Base-by-base conservation (phyloP, 352 stramenopile species). In the Elongisporangium anandrum region DNA sequence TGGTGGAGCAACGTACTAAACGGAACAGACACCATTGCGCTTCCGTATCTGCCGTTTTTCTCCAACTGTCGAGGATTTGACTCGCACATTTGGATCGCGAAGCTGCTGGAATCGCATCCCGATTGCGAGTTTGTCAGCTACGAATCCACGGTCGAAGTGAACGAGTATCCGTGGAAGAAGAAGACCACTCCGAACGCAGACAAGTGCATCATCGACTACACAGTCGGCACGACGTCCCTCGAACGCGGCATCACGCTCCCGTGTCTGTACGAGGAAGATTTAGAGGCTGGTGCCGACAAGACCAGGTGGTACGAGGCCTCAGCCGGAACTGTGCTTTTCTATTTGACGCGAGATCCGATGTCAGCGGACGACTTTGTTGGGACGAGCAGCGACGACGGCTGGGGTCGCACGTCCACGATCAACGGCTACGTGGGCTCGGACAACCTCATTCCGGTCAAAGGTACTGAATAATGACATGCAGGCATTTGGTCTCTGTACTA, bases 1-100 rank as follows among this genome's bases (percentile, higher is more conserved):
- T 94, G 84, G 84, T 97, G 91, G 91, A 68, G 68, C 19, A 71
- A 88, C 13, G 77, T 96, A 34, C 63, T 92, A 0, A 69, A 73
- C 15, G 82, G 68, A 0, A 60, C 69, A 3, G 66, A 77, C 2
- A 96, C 92, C 52, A 64, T 98, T n/a, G 84, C 77, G 6, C 71
- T 99, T 20, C 90, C 96, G 2, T 99, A 99, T 63, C 70, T 99
- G 48, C 97, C 96, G 0, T 99, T 96, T 68, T 97, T 99, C 49
- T 98, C 89, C n/a, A 97, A 94, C 38, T 99, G 96, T 59, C 77
- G 93, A 16, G 95, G 92, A 7, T 99, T 96, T 69, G 97, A 98
- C 58, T 97, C 84, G 38, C 87, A 98, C 61, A 91, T 99, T 56
- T 90, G 77, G 56, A 79, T 98, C 50, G 80, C 85, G 38, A 98